Evolutionary conservation across 73 alveolate species (phyloP).

Genomic region (Paramecium sexaurelia): DNA sequence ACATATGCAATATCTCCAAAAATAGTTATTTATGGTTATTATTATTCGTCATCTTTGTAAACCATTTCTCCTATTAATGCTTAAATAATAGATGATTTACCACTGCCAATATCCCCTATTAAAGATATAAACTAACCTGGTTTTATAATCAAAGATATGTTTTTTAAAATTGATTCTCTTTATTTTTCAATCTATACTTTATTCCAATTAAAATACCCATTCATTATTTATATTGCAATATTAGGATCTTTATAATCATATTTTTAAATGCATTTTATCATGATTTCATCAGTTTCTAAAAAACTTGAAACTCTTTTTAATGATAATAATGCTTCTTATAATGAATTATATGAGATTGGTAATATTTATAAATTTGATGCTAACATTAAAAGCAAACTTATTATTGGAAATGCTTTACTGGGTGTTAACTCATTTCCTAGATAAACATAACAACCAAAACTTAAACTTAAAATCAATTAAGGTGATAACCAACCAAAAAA

Average conservation of each 20-base stretch:
- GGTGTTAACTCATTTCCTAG: conserved; percentile 81
- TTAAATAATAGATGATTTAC: conserved; percentile 79
- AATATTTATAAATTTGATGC: conserved; percentile 81
- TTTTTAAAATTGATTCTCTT: conserved; percentile 67
- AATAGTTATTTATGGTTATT: neutral
- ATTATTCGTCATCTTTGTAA: neutral
- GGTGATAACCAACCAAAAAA: conserved; percentile 78
- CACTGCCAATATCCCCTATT: conserved; percentile 95
- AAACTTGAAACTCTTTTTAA: conserved; percentile 82
- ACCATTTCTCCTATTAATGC: conserved; percentile 54
- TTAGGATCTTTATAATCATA: neutral
- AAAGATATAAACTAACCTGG: conserved; percentile 85
- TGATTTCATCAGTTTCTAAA: conserved; percentile 73
- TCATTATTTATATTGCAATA: conserved; percentile 17
- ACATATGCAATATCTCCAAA: conserved; percentile 76
- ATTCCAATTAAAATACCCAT: conserved; percentile 72
- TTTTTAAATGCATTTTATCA: neutral
- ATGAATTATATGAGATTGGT: conserved; percentile 80
- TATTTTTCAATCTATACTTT: conserved; percentile 14
- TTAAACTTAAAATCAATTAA: conserved; percentile 67
- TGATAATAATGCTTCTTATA: conserved; percentile 77
- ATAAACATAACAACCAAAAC: conserved; percentile 72
- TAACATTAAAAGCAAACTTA: conserved; percentile 74
- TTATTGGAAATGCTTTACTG: conserved; percentile 75
- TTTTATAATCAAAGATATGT: conserved; percentile 72